phyloP scores from a whole-genome alignment of 1,284 basidiomycete genomes.

The Neonothopanus nambi region DNA sequence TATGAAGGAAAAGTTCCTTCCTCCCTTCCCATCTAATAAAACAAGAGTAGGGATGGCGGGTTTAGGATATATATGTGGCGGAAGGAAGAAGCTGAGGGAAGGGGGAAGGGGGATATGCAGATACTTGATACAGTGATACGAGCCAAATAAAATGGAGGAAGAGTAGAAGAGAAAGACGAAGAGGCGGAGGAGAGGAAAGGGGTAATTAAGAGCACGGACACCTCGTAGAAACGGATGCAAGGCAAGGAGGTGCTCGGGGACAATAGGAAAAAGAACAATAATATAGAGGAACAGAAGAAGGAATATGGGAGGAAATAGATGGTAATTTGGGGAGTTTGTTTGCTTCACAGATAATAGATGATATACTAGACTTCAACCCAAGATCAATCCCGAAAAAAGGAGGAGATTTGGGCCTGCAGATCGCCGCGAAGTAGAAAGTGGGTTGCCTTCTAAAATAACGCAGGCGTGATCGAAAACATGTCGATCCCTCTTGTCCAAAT shows the following conservation, averaged over 20 bases:
- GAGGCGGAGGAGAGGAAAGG: background rate
- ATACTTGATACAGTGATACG: slow-evolving; percentile 18
- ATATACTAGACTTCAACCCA: slow-evolving; percentile 16
- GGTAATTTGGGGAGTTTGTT: background rate
- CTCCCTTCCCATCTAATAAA: slow-evolving; percentile 7
- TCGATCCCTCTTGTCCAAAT: background rate
- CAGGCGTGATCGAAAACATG: background rate
- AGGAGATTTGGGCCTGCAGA: background rate
- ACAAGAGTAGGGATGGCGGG: background rate
- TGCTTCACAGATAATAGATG: slow-evolving; percentile 11
- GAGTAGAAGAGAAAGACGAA: slow-evolving; percentile 1
- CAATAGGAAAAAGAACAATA: slow-evolving; percentile 9
- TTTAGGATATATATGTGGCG: background rate
- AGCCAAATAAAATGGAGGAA: slow-evolving; percentile 6
- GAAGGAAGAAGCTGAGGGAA: background rate
- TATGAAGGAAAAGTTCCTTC: slow-evolving; percentile 4
- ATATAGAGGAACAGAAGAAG: background rate
- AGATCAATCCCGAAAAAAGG: slow-evolving; percentile 12
- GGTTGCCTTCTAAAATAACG: background rate
- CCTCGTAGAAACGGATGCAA: background rate
- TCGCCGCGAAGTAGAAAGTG: background rate
- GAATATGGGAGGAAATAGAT: slow-evolving; percentile 8
- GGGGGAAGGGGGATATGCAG: slow-evolving; percentile 6
- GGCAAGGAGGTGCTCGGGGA: slow-evolving; percentile 1
- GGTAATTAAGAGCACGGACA: slow-evolving; percentile 4